Base-by-base conservation (phyloP, 805 yeast species). In the Schizosaccharomyces japonicus region DNA sequence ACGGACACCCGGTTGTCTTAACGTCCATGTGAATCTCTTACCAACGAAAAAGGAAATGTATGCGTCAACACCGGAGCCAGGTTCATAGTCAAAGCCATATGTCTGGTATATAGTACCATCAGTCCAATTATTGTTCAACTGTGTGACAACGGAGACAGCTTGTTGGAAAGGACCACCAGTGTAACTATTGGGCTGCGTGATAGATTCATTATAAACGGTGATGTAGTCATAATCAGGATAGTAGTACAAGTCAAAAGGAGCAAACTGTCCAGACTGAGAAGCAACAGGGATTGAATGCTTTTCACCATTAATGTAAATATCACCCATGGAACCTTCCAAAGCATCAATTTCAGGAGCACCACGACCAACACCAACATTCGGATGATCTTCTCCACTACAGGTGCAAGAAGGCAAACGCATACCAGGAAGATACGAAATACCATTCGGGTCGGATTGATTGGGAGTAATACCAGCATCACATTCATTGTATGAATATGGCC, bases 261-360 rank as follows among this genome's bases (percentile, higher is more conserved):
- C 96, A 52, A 83, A 64, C 67, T 87, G 96, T 58, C 78, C 63
- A 3, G 95, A 83, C 63, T 87, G 98, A 3, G 95, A 82, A 1
- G 85, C 95, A 11, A 63, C 66, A 48, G 69, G 69, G 52, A 64
- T 58, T 32, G 53, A 51, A 19, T 25, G 4, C 8, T 19, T 15
- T 4, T 25, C 15, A 15, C 33, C 33, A 29, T 29, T 29, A 7
- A 23, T 15, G 17, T 28, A 30, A 17, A 27, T 42, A 17, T 52
- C 47, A 5, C 42, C 49, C 52, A 73, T 76, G 54, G 82, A 84
- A 52, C 79, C 95, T 71, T 87, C 96, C 47, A 87, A 60, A 40
- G 77, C 75, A 73, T 87, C 96, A 55, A 87, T 82, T 68, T 84
- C 95, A 8, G 95, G 95, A 0, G 94, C 93, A 47, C 95, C 95